Percentiles rank a stretch among this genome's conserved stretches.
phyloP scores from a whole-genome alignment of 148 eudicot species.

The Rhododendron griersonianum region DNA sequence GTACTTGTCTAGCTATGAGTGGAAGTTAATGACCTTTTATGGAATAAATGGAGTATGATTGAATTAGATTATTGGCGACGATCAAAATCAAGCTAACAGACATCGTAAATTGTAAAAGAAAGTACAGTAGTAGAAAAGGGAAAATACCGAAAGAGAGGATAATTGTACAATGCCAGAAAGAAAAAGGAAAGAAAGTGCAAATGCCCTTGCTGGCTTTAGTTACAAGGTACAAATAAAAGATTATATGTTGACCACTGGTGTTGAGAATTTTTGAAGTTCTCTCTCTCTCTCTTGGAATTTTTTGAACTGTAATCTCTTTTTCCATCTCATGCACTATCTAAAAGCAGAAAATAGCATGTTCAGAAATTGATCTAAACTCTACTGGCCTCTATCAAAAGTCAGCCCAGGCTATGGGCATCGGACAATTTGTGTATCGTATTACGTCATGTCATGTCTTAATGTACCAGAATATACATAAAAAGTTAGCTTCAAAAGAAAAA shows the following conservation, averaged over 20 bases:
- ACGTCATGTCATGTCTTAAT: too few species aligned
- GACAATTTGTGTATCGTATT: too few species aligned
- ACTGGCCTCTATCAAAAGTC: not conserved
- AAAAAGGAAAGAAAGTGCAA: not conserved
- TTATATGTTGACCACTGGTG: not conserved
- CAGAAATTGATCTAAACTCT: not conserved
- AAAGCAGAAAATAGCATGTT: not conserved
- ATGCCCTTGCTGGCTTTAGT: not conserved
- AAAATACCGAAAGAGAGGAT: not conserved
- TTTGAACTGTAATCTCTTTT: not conserved
- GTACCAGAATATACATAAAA: too few species aligned
- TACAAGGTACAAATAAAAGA: too few species aligned
- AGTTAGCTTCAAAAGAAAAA: too few species aligned
- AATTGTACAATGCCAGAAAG: not conserved
- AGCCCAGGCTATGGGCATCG: too few species aligned
- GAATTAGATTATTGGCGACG: too few species aligned
- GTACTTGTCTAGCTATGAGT: too few species aligned
- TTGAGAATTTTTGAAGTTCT: not conserved
- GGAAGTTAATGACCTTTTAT: too few species aligned
- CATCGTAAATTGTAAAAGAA: not conserved
- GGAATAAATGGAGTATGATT: too few species aligned
- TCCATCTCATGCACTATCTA: not conserved
- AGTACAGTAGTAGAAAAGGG: not conserved
- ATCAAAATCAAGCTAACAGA: not conserved
- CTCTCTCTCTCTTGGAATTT: not conserved